Conservation (phyloP, 2,329 filamentous ascomycete species). For the Pseudovirgaria hyperparasitica region DNA sequence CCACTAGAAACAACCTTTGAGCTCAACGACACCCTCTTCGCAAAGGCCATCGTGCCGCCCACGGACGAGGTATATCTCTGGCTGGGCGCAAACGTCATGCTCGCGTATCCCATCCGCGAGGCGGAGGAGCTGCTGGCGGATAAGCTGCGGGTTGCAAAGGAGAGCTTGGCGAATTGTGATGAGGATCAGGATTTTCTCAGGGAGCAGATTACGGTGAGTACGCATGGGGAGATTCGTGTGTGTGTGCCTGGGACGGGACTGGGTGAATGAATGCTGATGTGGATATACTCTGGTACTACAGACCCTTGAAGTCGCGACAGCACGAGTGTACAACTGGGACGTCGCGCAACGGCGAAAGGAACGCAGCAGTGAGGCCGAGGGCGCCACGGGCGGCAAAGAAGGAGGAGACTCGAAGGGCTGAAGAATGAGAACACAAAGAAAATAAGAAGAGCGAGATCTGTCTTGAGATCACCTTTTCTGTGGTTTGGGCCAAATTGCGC, state of each 20-base stretch:
- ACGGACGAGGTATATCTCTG: conserved; percentile 92
- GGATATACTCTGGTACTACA: conserved; percentile 26
- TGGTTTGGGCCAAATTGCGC: too few relatives aligned
- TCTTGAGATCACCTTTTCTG: too few relatives aligned
- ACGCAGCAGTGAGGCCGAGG: too few relatives aligned
- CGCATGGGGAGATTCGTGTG: conserved; percentile 17
- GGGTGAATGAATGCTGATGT: conserved; percentile 5
- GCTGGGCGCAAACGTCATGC: conserved; percentile 98
- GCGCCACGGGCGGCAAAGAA: too few relatives aligned
- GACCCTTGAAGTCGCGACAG: conserved; percentile 94
- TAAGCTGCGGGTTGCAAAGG: conserved; percentile 68
- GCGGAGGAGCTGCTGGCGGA: conserved; percentile 65
- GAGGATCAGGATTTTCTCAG: conserved; percentile 92
- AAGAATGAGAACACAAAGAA: too few relatives aligned
- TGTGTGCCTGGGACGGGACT: conserved; percentile 1
- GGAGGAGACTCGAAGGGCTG: too few relatives aligned
- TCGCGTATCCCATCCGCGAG: conserved; percentile 83
- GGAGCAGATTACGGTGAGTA: conserved; percentile 94
- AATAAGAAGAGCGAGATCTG: too few relatives aligned
- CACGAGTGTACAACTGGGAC: conserved; percentile 98
- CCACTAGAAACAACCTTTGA: conserved; percentile 89
- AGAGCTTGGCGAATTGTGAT: conserved; percentile 75
- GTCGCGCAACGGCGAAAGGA: conserved; percentile 92
- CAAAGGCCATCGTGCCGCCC: conserved; percentile 68
- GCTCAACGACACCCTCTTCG: conserved; percentile 89